Evolutionary conservation across 805 yeast genomes (phyloP).

Genomic region (Sugiyamaella lignohabitans): DNA sequence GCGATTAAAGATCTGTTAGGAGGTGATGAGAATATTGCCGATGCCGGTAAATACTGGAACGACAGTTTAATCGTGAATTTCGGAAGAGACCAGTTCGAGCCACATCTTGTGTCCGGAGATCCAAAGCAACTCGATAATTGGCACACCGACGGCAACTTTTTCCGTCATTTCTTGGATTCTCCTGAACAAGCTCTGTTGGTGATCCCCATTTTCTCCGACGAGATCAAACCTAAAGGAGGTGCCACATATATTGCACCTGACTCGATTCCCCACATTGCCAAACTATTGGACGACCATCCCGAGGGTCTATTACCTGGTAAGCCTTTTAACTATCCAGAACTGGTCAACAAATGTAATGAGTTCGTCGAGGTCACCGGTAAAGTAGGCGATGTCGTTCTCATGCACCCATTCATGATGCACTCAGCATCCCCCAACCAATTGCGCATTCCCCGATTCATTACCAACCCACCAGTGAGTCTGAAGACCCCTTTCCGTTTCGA

Average conservation of each 20-base stretch:
- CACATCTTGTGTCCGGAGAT: not conserved
- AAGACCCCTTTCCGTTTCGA: conserved; percentile 15
- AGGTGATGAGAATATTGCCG: conserved; percentile 9
- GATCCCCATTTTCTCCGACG: conserved; percentile 11
- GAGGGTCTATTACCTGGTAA: conserved; percentile 8
- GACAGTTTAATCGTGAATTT: conserved; percentile 10
- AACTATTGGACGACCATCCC: conserved; percentile 3
- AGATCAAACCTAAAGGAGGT: conserved; percentile 7
- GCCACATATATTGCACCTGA: conserved; percentile 12
- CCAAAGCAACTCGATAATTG: conserved; percentile 9
- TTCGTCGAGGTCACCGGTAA: conserved; percentile 15
- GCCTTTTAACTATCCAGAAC: conserved; percentile 1
- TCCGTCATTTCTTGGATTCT: conserved; percentile 12
- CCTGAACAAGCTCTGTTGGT: conserved; percentile 13
- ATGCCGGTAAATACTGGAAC: conserved; percentile 8
- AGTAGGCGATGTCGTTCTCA: conserved; percentile 12
- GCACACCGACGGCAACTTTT: conserved; percentile 14
- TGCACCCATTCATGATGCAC: conserved; percentile 17
- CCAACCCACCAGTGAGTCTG: conserved; percentile 15
- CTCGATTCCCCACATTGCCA: conserved; percentile 10
- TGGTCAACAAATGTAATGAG: conserved; percentile 12
- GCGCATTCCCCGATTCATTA: conserved; percentile 15
- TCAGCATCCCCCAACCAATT: conserved; percentile 13
- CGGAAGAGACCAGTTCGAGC: conserved; percentile 4
- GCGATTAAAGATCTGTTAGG: conserved; percentile 12